phyloP scores from a whole-genome alignment of 225 moss, liverwort and hornwort species.

The Polytrichum formosum region DNA sequence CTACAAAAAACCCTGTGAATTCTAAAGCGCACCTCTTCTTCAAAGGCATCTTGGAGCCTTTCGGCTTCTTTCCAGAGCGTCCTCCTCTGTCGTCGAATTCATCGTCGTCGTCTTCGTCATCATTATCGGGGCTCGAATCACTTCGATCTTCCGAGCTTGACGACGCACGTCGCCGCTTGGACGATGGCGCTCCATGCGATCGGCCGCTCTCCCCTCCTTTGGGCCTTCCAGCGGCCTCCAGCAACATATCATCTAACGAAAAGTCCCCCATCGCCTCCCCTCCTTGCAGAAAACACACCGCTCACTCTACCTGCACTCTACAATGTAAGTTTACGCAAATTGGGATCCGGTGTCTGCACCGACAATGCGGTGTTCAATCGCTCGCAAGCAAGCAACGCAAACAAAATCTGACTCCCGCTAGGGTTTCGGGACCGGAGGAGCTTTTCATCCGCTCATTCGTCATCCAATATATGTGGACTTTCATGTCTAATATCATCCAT shows the following conservation, averaged over 20 bases:
- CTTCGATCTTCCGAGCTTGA: slow-evolving; percentile 91
- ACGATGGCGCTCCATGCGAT: slow-evolving; percentile 52
- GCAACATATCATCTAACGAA: slow-evolving; percentile 84
- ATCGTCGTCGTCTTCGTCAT: slow-evolving; percentile 67
- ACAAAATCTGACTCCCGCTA: no score
- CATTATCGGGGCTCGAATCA: slow-evolving; percentile 84
- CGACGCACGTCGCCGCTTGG: slow-evolving; percentile 68
- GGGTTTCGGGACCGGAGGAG: no score
- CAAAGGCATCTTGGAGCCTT: slow-evolving; percentile 87
- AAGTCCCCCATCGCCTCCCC: slow-evolving; percentile 67
- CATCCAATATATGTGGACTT: no score
- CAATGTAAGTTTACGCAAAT: no score
- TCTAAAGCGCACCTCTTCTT: slow-evolving; percentile 60
- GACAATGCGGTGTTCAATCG: no score
- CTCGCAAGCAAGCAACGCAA: no score
- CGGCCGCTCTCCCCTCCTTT: slow-evolving; percentile 61
- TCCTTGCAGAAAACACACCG: no score
- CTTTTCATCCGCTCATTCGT: no score
- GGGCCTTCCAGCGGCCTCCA: slow-evolving; percentile 89
- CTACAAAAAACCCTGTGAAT: no score
- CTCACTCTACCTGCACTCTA: no score
- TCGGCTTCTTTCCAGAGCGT: slow-evolving; percentile 57
- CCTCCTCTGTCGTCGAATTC: slow-evolving; percentile 63
- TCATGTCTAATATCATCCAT: no score
- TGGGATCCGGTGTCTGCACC: no score